Conservation (phyloP, 495 filamentous ascomycete species). For the Rostrohypoxylon terebratum region DNA sequence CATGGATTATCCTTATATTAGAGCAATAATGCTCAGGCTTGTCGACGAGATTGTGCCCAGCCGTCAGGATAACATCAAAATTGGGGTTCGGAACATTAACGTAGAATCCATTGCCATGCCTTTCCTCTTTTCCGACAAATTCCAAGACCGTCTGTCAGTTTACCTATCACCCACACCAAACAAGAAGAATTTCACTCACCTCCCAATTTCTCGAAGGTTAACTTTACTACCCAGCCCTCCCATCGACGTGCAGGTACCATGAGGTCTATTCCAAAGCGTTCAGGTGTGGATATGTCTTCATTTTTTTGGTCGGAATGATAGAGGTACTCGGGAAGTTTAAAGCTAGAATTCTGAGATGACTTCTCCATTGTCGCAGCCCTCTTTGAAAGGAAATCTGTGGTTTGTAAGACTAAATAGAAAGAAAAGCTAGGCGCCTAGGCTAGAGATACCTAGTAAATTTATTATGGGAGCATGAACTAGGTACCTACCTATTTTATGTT, state of each 20-base stretch:
- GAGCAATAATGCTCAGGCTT: constrained; percentile 18
- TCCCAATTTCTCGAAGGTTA: constrained; percentile 30
- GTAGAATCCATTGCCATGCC: constrained; percentile 48
- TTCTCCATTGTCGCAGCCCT: no score
- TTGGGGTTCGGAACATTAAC: constrained; percentile 50
- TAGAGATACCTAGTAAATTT: neutral
- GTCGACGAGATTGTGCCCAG: constrained; percentile 42
- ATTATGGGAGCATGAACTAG: neutral
- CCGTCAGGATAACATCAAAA: constrained; percentile 40
- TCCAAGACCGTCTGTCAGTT: neutral
- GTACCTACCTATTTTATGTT: constrained; percentile 2
- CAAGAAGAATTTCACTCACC: constrained; percentile 13
- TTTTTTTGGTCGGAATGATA: constrained; percentile 5
- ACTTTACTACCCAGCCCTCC: constrained; percentile 34
- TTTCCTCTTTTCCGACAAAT: constrained; percentile 6
- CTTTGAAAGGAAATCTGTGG: no score
- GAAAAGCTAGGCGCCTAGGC: no score
- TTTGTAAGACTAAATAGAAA: no score
- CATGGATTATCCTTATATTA: constrained; percentile 28
- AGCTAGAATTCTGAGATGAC: no score
- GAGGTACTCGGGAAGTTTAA: neutral
- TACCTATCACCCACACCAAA: neutral
- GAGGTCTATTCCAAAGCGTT: constrained; percentile 26
- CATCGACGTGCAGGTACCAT: constrained; percentile 13
- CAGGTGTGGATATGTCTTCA: neutral